Percentiles rank a stretch among this genome's conserved stretches.
Evolutionary conservation across 345 rosid species (phyloP).

Genomic region (Lepidium africanum): DNA sequence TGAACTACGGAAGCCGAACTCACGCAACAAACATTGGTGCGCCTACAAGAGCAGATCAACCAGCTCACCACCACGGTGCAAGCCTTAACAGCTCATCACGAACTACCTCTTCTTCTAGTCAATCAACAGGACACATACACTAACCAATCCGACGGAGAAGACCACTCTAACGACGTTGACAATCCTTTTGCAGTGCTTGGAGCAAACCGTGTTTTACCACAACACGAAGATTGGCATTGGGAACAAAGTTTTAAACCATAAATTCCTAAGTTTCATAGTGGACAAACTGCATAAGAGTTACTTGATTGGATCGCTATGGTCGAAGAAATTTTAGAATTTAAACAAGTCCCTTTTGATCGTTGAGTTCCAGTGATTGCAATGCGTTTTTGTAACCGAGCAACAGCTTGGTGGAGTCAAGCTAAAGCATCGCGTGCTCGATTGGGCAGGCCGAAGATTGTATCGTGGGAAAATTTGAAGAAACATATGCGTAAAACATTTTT

Average conservation of each 20-base stretch:
- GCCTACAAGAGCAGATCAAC: background rate
- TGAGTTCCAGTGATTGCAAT: background rate
- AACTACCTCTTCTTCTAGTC: no score
- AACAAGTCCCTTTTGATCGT: background rate
- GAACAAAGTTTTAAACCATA: background rate
- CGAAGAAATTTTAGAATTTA: background rate
- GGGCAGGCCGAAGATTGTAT: background rate
- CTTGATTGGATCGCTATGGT: background rate
- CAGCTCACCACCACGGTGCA: background rate
- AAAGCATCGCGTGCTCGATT: background rate
- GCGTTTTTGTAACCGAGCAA: background rate
- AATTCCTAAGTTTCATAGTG: background rate
- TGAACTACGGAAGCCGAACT: no score
- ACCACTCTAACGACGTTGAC: background rate
- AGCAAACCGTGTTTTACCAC: background rate
- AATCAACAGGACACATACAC: no score
- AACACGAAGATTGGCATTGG: background rate
- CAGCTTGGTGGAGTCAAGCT: background rate
- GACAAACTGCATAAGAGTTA: background rate
- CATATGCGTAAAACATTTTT: background rate
- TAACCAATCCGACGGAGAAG: no score
- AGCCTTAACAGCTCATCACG: background rate
- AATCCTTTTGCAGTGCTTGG: background rate
- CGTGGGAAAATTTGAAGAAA: background rate
- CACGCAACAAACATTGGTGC: no score